Evolutionary conservation across 164 flowering plant species (phyloP), one percentile per base, ranked within the genome.

Genomic region (Stephania yunnanensis): DNA sequence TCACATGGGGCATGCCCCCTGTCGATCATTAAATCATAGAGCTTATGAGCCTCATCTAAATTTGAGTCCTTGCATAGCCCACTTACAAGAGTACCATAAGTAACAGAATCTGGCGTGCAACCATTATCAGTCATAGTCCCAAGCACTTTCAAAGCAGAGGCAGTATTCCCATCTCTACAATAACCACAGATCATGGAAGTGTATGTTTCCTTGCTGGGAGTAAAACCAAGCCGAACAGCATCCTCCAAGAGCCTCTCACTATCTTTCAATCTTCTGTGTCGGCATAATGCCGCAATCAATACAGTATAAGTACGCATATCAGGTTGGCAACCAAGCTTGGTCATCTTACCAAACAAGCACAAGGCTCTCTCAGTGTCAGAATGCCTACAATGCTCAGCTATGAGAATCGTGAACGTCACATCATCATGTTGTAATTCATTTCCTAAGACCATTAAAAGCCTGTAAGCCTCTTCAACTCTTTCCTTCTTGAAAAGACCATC

Each of bases 51-150:
- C 73, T 88, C 91, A 42, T 86, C 86, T 76, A 95, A 64, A 81
- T 79, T 90, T 44, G 88, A 84, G 73, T 90, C 90, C 74, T 89
- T 90, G 81, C 99, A 95, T 22, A 95, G 89, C 30, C 95, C 99
- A 79, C 98, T 93, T 71, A 95, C 89, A 44, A 93, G 71, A 81
- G 99, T 91, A 31, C 98, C 95, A 75, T 92, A 95, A 22, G 95
- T 83, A 61, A 89, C 68, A 74, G 87, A 88, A 85, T 95, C 99
- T 50, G 94, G 89, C 19, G 75, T 25, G 76, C 92, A 89, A 44
- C 91, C 92, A 73, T 79, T 79, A 25, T 85, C 85, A 42, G 52
- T 77, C 97, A 95, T 93, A 78, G 66, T 85, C 12, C 83, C 74
- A 68, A 91, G 88, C 68, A 82, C 65, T 71, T 84, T 86, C 71